Percentiles rank a stretch among this genome's conserved stretches.
phyloP scores from a whole-genome alignment of 1,284 basidiomycete species.

The Hypsizygus ulmarius region DNA sequence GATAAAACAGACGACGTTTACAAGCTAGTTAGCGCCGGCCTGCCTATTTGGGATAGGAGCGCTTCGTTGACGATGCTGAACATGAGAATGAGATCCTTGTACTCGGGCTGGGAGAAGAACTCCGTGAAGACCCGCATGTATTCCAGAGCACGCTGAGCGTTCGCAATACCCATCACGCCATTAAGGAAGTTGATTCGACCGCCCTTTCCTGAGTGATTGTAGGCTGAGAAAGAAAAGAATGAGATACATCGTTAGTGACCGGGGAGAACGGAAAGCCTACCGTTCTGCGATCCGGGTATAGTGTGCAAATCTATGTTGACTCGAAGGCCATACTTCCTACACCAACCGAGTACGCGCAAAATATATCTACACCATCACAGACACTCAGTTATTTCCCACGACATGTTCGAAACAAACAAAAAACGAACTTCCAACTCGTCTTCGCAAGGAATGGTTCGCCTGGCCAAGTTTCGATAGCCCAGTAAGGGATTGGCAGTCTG shows the following conservation, averaged over 20 bases:
- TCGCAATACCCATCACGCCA: constrained; percentile 62
- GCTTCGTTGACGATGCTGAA: constrained; percentile 79
- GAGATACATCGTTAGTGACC: neutral
- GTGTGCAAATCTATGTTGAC: constrained; percentile 86
- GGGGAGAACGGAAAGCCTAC: constrained; percentile 31
- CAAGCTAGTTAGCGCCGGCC: constrained; percentile 52
- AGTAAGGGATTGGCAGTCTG: constrained; percentile 81
- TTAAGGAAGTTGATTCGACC: constrained; percentile 68
- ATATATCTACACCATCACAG: constrained; percentile 53
- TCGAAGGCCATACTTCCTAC: constrained; percentile 85
- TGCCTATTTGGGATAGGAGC: constrained; percentile 50
- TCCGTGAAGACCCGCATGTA: constrained; percentile 80
- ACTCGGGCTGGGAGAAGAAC: constrained; percentile 64
- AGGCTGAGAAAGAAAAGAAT: constrained; percentile 42
- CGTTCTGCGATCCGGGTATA: constrained; percentile 76
- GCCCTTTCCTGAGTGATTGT: constrained; percentile 68
- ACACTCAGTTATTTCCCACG: constrained; percentile 18
- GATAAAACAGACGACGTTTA: constrained; percentile 33
- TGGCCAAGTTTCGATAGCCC: constrained; percentile 80
- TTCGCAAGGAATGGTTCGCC: constrained; percentile 77
- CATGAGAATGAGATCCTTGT: constrained; percentile 65
- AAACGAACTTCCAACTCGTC: constrained; percentile 70
- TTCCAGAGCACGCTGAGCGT: constrained; percentile 82
- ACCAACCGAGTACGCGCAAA: constrained; percentile 76
- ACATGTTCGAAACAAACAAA: constrained; percentile 24